Evolutionary conservation across 495 filamentous ascomycete genomes (phyloP).

Genomic region (Penicillium manginii): DNA sequence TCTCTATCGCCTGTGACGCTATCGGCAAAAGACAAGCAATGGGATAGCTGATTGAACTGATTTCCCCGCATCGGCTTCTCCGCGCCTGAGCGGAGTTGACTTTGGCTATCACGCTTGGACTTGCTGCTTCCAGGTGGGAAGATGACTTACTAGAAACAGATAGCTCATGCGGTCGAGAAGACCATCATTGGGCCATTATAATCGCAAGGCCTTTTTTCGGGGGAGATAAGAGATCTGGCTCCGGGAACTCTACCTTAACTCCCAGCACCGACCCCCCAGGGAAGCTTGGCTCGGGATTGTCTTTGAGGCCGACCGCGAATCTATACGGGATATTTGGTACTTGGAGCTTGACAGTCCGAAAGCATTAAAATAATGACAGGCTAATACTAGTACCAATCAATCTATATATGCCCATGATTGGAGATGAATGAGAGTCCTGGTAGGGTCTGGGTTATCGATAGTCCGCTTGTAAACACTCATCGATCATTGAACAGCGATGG

Average conservation of each 20-base stretch:
- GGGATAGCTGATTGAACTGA: slow-evolving; percentile 2
- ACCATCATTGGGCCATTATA: neutral
- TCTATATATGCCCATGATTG: no score
- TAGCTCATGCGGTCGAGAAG: neutral
- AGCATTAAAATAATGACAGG: no score
- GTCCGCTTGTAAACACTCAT: no score
- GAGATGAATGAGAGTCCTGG: no score
- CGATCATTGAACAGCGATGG: no score
- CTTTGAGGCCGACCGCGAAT: neutral
- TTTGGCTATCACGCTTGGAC: neutral
- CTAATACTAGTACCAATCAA: no score
- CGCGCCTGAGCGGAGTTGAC: neutral
- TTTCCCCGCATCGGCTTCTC: slow-evolving; percentile 13
- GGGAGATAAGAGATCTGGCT: neutral
- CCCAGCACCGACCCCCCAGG: no score
- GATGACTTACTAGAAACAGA: neutral
- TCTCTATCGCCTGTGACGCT: neutral
- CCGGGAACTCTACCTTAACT: neutral
- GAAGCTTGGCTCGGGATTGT: neutral
- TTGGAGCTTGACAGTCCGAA: no score
- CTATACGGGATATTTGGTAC: no score
- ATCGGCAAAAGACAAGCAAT: neutral
- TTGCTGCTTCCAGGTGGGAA: neutral
- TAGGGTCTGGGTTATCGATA: no score
- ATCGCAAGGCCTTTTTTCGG: neutral